Base-by-base conservation (phyloP, 2,329 filamentous ascomycete species). In the Diplocarpon rosae region DNA sequence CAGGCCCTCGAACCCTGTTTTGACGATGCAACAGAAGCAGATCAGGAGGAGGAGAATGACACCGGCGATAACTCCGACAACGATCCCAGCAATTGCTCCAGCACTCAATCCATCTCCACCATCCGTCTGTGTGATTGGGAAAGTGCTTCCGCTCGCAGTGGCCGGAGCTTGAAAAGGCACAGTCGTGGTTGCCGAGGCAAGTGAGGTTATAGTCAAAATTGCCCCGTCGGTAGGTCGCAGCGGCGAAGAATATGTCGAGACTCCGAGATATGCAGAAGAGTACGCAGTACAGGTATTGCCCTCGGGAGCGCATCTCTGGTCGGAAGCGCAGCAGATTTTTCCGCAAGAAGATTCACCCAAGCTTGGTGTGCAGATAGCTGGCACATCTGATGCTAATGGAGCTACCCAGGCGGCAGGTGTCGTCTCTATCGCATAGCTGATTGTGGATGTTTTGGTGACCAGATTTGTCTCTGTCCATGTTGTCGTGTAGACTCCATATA, bases 41-140 rank as follows among this genome's bases (percentile, higher is more conserved):
- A 88, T 65, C 7, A 85, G 71, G 4, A 81, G 66, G 16, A 89
- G 73, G 2, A 89, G 68, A 33, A 72, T 64, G 30, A 87, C 69
- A 50, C 81, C 84, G 12, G 73, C 72, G 39, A 89, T 69, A 10
- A 77, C 74, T 50, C 84, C 84, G 45, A 89, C 80, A 52, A 89
- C 84, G 56, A 89, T 89, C 48, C 84, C 84, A 13, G 85, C 84
- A 56, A 89, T 89, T 48, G 82, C 84, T 42, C 83, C 84, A 35
- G 71, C 74, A 56, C 79, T 84, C 43, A 89, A 71, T 14, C 60
- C 65, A 35, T 65, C 38, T 30, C 37, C 48, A 15, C 38, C 44
- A 14, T 42, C 46, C 14, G 33, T 32, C 27, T 47, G 20, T 9
- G 45, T 38, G 10, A 58, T 49, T 11, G 58, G 58, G 8, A 60